These are phyloP conservation scores for Rhodotorula graminis DNA, from an alignment of 768 basidiomycete genomes.

Conservation along the genomic window DNA sequence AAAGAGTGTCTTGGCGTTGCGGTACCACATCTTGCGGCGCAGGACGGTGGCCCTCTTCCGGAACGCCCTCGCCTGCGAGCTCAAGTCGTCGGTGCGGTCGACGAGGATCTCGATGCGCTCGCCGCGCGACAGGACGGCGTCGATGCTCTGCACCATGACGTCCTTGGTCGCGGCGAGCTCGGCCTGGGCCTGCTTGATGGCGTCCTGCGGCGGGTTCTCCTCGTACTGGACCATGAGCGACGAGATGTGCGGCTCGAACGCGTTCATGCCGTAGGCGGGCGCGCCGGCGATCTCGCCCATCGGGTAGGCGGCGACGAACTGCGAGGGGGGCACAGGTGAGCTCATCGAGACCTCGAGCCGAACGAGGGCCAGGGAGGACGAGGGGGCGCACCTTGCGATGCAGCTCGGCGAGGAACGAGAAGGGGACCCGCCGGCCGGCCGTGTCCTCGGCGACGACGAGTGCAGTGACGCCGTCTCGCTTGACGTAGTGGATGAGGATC, in stretches of 20 bases:
- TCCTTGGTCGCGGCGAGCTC: constrained; percentile 64
- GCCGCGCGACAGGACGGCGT: constrained; percentile 72
- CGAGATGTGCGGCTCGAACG: constrained; percentile 48
- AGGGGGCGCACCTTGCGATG: constrained; percentile 53
- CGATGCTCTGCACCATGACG: constrained; percentile 69
- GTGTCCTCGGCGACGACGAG: constrained; percentile 93
- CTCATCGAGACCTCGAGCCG: neutral
- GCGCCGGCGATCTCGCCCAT: constrained; percentile 47
- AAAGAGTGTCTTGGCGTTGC: constrained; percentile 49
- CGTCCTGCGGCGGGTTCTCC: constrained; percentile 75
- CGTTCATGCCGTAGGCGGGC: constrained; percentile 46
- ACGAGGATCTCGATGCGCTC: constrained; percentile 93
- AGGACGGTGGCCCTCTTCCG: constrained; percentile 39
- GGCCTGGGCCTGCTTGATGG: constrained; percentile 79
- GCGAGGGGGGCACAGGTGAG: neutral
- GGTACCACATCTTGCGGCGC: constrained; percentile 51
- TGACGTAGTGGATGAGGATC: constrained; percentile 42
- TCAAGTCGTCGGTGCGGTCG: constrained; percentile 86
- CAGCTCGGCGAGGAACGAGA: constrained; percentile 82
- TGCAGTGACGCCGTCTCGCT: constrained; percentile 70
- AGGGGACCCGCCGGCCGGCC: constrained; percentile 85
- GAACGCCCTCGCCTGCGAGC: constrained; percentile 89
- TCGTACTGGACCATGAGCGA: constrained; percentile 61
- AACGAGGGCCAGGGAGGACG: neutral
- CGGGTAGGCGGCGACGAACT: constrained; percentile 48